Evolutionary conservation across 495 filamentous ascomycete genomes (phyloP), one percentile per base, ranked within the genome.

Genomic region (Ramalina peruviana): DNA sequence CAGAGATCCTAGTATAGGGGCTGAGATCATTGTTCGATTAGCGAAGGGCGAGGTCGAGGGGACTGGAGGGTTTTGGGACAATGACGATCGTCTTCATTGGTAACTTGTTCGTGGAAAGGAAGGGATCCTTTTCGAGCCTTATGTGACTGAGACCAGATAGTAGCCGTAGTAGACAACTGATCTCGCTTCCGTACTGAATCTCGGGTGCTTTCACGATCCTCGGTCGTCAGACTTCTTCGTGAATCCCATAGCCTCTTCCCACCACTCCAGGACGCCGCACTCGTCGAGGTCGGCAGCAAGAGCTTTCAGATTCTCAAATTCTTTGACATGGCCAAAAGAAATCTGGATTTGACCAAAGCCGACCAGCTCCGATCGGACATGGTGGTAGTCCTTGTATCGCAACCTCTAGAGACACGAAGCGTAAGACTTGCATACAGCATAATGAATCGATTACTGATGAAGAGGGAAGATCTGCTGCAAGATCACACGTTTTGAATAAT

Each of bases 351-450:
- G 36, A 10, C 45, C 38, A 16, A 46, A 44, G 13, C 52, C 46
- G n/a, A 70, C 33, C 6, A 25, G 19, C 6, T 58, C 70, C 3
- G 68, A 63, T 39, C 63, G 50, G n/a, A 71, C 66, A 39, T 73
- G 60, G 53, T 72, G 69, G 46, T 70, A 75, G 46, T 73, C 71
- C 49, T 73, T 74, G 48, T 75, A 75, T 4, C 67, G 58, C 36
- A 75, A 46, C 27, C 62, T 67, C 42, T 68, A 40, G 30, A 33
- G 3, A 33, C 30, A 33, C 30, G 6, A 42, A 16, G 3, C 15
- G 40, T 42, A 12, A 19, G 17, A 42, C 21, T 42, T 15, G 40
- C 40, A 42, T 3, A 16, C 16, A 3, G 15, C 17, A 15, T 16
- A 0, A 41, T 41, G 17, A 41, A 3, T 19, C 38, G 15, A 23